Base-by-base conservation (phyloP, 805 yeast genomes). In the Saturnispora zaruensis region DNA sequence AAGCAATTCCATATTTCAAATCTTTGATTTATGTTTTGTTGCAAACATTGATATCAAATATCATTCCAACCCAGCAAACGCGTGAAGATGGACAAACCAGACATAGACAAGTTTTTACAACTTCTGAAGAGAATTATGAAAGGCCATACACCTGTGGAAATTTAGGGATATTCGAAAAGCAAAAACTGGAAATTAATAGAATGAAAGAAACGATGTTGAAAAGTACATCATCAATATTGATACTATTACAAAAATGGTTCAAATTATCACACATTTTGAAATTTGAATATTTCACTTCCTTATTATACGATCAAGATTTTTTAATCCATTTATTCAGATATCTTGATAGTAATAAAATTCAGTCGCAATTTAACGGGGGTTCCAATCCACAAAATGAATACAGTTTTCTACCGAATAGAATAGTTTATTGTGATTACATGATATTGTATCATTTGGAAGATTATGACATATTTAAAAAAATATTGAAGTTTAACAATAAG, bases 181-280 rank as follows among this genome's bases (percentile, higher is more conserved):
- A 69, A 49, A 73, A 74, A 53, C 66, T 80, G 20, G 89, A 83
- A 55, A 68, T 80, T 2, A 53, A 71, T 5, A 73, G 83, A 53
- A 69, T 77, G n/a, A 83, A 82, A 55, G 91, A 85, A 57, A 66
- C 78, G 3, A 69, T 82, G 1, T 59, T 83, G 46, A 84, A 81
- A 55, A 76, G 82, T 4, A 68, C 82, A 2, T 70, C 83, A 0
- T 76, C 77, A 1, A 73, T 80, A 1, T 49, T 87, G 1, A 57
- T 68, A 9, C 57, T 78, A 20, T 60, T 93, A 20, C 61, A 83
- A 32, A 76, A 75, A 57, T 90, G 97, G 96, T 83, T 87, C 62
- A 86, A 85, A 60, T 63, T 75, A 8, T 83, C 79, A 42, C 96
- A 93, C 62, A 69, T 88, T 2, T 63, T 90, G 54, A 90, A 91